Evolutionary conservation across 2,329 filamentous ascomycete genomes (phyloP), one percentile per base, ranked within the genome.

Genomic region (Knufia petricola): DNA sequence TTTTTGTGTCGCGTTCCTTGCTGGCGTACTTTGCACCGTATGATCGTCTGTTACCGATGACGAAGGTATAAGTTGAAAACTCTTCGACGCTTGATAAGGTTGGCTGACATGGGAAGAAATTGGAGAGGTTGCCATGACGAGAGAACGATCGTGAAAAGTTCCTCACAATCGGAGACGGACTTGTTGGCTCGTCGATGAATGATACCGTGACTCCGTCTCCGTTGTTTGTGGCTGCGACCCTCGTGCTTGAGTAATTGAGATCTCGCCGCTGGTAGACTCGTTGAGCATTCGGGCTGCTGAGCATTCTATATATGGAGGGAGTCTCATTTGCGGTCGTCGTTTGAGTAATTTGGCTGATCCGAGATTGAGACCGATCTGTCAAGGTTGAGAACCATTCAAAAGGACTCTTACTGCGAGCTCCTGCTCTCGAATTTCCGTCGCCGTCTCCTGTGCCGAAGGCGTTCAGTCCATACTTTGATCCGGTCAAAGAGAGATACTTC

Each of bases 341-440:
- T 17, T 47, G 32, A n/a, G 34, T 47, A 19, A 38, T 28, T 19
- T 32, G 37, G 28, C 39, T 43, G 37, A 23, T 42, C 8, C 38
- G 46, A 8, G 37, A 42, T 19, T 41, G 37, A 20, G 37, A 42
- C 15, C 31, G 46, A 37, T 58, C 56, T 44, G 56, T 52, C 30
- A 57, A 48, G n/a, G 52, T 50, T 44, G 44, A 53, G 55, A 52
- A 57, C 57, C 55, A 59, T 38, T 59, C 57, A 20, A 59, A 59
- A 9, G 57, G 57, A 49, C 55, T 58, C 39, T 50, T 52, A 45
- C 55, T 52, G 10, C 57, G 50, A 17, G 54, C 54, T 2, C 44
- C 44, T 26, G 21, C 44, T 47, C 44, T 38, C 10, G 44, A 47
- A 31, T 51, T n/a, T n/a, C n/a, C n/a, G n/a, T n/a, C n/a, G n/a